A percentile compares a stretch with the other conserved stretches of the same genome.
These are phyloP conservation scores for Epichloe hybrida DNA, from an alignment of 2,329 filamentous ascomycete genomes.

Conservation along the genomic window DNA sequence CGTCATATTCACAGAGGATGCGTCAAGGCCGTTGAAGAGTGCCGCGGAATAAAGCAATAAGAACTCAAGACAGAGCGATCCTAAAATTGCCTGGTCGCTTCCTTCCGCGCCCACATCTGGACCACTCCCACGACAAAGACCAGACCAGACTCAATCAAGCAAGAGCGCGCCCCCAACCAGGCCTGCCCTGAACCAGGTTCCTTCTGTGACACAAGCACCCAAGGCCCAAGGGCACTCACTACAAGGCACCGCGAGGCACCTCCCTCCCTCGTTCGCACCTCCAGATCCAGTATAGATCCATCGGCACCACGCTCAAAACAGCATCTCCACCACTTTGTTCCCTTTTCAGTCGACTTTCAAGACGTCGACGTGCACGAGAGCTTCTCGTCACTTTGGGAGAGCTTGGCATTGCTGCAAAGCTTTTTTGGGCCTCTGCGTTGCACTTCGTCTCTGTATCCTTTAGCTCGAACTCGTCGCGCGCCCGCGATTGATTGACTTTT, in stretches of 20 bases:
- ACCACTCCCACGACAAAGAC: constrained; percentile 11
- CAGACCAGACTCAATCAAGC: constrained; percentile 24
- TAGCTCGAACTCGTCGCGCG: background rate
- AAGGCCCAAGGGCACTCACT: background rate
- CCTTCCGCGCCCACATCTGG: constrained; percentile 16
- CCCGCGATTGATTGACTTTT: constrained; percentile 1
- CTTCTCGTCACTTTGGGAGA: constrained; percentile 17
- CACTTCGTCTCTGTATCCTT: background rate
- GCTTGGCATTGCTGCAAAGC: constrained; percentile 2
- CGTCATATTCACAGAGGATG: constrained; percentile 6
- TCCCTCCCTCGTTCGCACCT: constrained; percentile 34
- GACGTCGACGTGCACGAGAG: constrained; percentile 10
- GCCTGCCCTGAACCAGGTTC: background rate
- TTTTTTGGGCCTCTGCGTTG: background rate
- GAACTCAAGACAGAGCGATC: constrained; percentile 3
- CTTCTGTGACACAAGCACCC: background rate
- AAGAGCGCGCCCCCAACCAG: constrained; percentile 16
- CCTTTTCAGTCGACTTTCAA: constrained; percentile 27
- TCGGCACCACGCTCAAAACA: constrained; percentile 53
- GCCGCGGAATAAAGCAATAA: constrained; percentile 7
- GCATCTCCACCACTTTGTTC: constrained; percentile 45
- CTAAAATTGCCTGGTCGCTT: constrained; percentile 17
- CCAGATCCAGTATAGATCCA: constrained; percentile 54
- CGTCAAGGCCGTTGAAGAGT: constrained; percentile 5
- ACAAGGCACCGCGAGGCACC: constrained; percentile 11